phyloP scores from a whole-genome alignment of 2,329 filamentous ascomycete species.

The Penicillium sp. region DNA sequence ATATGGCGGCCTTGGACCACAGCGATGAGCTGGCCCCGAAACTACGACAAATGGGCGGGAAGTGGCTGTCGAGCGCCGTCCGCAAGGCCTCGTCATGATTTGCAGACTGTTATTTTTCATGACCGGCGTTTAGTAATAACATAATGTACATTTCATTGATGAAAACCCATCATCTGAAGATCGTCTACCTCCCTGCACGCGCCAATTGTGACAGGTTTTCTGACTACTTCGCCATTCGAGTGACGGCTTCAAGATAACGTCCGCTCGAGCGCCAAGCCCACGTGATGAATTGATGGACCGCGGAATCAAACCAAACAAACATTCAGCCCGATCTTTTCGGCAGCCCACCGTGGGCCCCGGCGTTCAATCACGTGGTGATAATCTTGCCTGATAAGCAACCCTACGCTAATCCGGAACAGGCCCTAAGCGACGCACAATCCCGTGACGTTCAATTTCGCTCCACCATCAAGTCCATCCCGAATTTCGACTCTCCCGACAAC shows the following conservation, averaged over 20 bases:
- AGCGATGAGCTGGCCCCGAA: constrained; percentile 63
- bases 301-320: no score
- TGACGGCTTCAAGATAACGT: no score
- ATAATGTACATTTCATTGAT: no score
- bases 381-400: constrained; percentile 23
- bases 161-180: no score
- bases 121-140: no score
- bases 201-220: no score
- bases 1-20: constrained; percentile 66
- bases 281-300: no score
- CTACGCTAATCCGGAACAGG: constrained; percentile 36
- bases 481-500: constrained; percentile 38
- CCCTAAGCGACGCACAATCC: constrained; percentile 43
- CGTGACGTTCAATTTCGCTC: constrained; percentile 36
- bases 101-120: not conserved
- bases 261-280: no score
- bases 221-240: no score
- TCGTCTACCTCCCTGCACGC: no score
- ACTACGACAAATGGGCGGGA: constrained; percentile 67
- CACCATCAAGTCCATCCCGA: constrained; percentile 33
- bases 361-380: constrained; percentile 9
- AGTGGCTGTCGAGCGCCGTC: constrained; percentile 47
- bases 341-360: not conserved
- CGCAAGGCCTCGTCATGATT: constrained; percentile 2
- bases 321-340: not conserved